Conservation (phyloP, 306 rosid genomes). For the Acacia confusa region DNA sequence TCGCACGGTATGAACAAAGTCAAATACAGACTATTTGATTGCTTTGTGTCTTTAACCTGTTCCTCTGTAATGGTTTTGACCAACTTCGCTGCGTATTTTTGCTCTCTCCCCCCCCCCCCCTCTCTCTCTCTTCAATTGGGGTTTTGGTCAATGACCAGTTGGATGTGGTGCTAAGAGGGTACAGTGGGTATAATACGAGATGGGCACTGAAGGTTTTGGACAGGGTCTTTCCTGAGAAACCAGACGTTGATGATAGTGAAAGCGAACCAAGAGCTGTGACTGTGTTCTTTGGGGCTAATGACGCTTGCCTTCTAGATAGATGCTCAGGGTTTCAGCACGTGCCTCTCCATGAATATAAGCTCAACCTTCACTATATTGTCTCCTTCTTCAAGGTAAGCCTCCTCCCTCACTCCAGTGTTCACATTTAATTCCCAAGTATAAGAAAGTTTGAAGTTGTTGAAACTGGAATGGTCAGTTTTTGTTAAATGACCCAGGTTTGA, state of each 20-base stretch:
- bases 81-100: neutral
- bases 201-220: slow-evolving; percentile 79
- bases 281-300: slow-evolving; percentile 91
- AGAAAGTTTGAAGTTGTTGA: slow-evolving; percentile 23
- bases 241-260: slow-evolving; percentile 24
- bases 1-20: slow-evolving; percentile 52
- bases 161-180: slow-evolving; percentile 84
- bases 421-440: neutral
- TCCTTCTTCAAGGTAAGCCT: slow-evolving; percentile 69
- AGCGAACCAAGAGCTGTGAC: slow-evolving; percentile 60
- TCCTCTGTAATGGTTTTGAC: neutral
- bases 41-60: neutral
- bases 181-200: slow-evolving; percentile 83
- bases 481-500: slow-evolving; percentile 27
- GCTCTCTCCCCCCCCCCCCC: no score
- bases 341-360: slow-evolving; percentile 67
- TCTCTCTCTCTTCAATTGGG: neutral
- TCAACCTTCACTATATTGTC: slow-evolving; percentile 59
- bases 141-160: slow-evolving; percentile 33
- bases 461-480: slow-evolving; percentile 30
- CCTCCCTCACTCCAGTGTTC: neutral
- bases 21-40: neutral
- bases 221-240: slow-evolving; percentile 52
- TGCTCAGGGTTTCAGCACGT: slow-evolving; percentile 78
- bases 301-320: slow-evolving; percentile 72